A percentile compares a stretch with the other conserved stretches of the same genome.
These are phyloP conservation scores for Mixia osmundae DNA, from an alignment of 1,284 basidiomycete species.

Conservation along the genomic window DNA sequence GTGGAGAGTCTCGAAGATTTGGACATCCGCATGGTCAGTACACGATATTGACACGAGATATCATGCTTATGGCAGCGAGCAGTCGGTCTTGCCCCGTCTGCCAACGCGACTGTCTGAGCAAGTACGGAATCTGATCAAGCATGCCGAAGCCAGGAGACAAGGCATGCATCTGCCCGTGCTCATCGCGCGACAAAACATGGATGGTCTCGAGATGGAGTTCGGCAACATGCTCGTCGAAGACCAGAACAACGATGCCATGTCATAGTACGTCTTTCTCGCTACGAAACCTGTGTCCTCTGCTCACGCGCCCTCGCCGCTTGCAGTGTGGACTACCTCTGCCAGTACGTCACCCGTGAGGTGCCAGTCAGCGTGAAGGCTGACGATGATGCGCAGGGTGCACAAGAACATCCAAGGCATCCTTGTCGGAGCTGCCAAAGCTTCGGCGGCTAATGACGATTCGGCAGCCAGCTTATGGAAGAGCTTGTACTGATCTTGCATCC, in stretches of 20 bases:
- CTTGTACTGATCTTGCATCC: too few relatives aligned
- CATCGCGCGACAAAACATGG: slow-evolving; percentile 75
- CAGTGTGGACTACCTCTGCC: slow-evolving; percentile 33
- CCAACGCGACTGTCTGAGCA: slow-evolving; percentile 58
- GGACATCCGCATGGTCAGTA: slow-evolving; percentile 44
- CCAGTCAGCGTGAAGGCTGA: neutral
- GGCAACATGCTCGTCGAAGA: slow-evolving; percentile 94
- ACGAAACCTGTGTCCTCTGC: too few relatives aligned
- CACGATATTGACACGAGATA: neutral
- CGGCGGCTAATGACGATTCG: too few relatives aligned
- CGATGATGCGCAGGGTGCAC: slow-evolving; percentile 2
- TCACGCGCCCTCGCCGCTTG: too few relatives aligned
- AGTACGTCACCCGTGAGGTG: slow-evolving; percentile 1
- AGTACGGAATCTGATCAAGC: slow-evolving; percentile 55
- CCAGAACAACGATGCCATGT: slow-evolving; percentile 81
- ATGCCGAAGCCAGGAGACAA: slow-evolving; percentile 38
- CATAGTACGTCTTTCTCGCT: too few relatives aligned
- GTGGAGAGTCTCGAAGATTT: slow-evolving; percentile 51
- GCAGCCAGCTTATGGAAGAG: too few relatives aligned
- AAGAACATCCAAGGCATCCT: slow-evolving; percentile 10
- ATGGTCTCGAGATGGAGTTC: slow-evolving; percentile 83
- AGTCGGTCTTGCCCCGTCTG: slow-evolving; percentile 50
- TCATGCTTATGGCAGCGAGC: neutral
- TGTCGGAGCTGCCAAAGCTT: too few relatives aligned
- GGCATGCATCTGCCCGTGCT: slow-evolving; percentile 41